Evolutionary conservation across 176 grass and related monocot species (phyloP).

Genomic region (Lolium rigidum): DNA sequence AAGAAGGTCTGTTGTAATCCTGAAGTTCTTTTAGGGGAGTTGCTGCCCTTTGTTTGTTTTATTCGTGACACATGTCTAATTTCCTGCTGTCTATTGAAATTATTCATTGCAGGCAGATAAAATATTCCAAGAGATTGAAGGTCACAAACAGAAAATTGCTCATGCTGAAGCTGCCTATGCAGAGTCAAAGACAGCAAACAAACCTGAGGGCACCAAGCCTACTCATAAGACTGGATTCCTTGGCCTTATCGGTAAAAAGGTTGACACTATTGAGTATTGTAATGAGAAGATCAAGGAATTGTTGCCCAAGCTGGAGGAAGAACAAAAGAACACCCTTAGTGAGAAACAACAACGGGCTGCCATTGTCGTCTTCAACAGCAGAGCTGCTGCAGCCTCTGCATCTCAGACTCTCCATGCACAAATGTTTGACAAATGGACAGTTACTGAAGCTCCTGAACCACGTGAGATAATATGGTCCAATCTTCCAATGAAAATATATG

Average conservation of each 20-base stretch:
- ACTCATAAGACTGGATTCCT: slow-evolving; percentile 77
- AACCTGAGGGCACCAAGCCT: slow-evolving; percentile 68
- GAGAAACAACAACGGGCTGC: slow-evolving; percentile 83
- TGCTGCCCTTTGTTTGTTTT: background rate
- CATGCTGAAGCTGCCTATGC: slow-evolving; percentile 73
- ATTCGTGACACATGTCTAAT: slow-evolving; percentile 8
- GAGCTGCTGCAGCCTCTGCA: slow-evolving; percentile 74
- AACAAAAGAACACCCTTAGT: slow-evolving; percentile 70
- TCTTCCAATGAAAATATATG: slow-evolving; percentile 62
- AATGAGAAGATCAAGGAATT: slow-evolving; percentile 85
- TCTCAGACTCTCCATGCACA: slow-evolving; percentile 91
- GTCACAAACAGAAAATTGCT: slow-evolving; percentile 76
- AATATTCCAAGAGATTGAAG: slow-evolving; percentile 83
- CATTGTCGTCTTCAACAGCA: slow-evolving; percentile 83
- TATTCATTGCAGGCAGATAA: slow-evolving; percentile 66
- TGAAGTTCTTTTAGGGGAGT: background rate
- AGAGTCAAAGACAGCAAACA: slow-evolving; percentile 67
- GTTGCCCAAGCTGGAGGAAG: slow-evolving; percentile 75
- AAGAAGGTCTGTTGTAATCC: slow-evolving; percentile 50
- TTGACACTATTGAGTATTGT: slow-evolving; percentile 86
- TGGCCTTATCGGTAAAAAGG: slow-evolving; percentile 82
- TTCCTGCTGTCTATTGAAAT: slow-evolving; percentile 22
- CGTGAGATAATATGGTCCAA: slow-evolving; percentile 76
- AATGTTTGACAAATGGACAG: slow-evolving; percentile 74
- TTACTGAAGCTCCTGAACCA: slow-evolving; percentile 88